Percentiles rank a stretch among this genome's conserved stretches.
Evolutionary conservation across 2,329 filamentous ascomycete genomes (phyloP).

Genomic region (Nannizziopsis arthrosporioides): DNA sequence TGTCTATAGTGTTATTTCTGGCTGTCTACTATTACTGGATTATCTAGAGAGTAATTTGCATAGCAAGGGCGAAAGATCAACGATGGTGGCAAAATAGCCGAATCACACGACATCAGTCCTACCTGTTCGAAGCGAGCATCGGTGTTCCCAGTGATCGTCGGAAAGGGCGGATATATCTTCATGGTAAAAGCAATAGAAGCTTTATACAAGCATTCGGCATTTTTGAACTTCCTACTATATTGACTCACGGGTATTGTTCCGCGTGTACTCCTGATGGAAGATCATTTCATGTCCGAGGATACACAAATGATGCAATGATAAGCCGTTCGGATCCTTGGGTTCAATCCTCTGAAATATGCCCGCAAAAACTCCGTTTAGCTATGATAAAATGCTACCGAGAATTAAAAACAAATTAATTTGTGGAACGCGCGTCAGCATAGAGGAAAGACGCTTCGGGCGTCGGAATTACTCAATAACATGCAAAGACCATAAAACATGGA

Average conservation of each 20-base stretch:
- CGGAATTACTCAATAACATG: background rate
- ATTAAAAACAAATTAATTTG: background rate
- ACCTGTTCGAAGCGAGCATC: background rate
- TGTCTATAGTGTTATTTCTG: too few species aligned
- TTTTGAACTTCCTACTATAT: too few species aligned
- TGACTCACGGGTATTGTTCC: too few species aligned
- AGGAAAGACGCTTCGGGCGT: constrained; percentile 6
- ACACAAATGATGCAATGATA: background rate
- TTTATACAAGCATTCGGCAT: too few species aligned
- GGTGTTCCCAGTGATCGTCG: too few species aligned
- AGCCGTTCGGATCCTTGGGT: background rate
- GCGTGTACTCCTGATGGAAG: too few species aligned
- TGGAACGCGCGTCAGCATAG: background rate
- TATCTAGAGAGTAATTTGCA: too few species aligned
- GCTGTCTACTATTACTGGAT: too few species aligned
- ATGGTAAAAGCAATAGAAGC: too few species aligned
- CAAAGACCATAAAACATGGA: constrained; percentile 5
- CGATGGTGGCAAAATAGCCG: background rate
- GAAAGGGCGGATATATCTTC: too few species aligned
- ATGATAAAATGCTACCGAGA: background rate
- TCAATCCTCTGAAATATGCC: background rate
- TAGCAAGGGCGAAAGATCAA: background rate
- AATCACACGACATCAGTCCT: background rate
- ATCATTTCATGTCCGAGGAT: background rate
- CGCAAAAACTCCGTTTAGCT: background rate